Evolutionary conservation across 768 basidiomycete species (phyloP).

Genomic region (Cystofilobasidium macerans): DNA sequence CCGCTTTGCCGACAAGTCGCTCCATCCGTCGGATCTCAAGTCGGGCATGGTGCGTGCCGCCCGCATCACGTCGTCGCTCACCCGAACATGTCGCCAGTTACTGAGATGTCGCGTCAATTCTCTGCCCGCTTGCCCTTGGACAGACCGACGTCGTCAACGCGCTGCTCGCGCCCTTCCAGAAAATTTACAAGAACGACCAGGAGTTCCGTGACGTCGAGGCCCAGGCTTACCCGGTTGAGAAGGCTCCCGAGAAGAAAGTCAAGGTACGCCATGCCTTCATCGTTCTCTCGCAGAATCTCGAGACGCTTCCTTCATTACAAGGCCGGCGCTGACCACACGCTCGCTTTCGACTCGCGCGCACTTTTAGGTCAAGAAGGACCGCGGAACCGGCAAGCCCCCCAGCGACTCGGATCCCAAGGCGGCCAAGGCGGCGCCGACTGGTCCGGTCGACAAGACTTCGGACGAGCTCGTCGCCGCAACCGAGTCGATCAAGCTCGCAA

Average conservation of each 20-base stretch:
- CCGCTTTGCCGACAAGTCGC: slow-evolving; percentile 60
- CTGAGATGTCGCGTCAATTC: background rate
- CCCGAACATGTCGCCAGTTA: background rate
- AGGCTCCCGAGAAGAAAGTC: slow-evolving; percentile 27
- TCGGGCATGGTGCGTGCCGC: slow-evolving; percentile 44
- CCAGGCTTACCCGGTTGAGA: slow-evolving; percentile 60
- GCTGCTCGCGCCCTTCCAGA: slow-evolving; percentile 68
- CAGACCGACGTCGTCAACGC: slow-evolving; percentile 53
- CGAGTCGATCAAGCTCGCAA: slow-evolving; percentile 1
- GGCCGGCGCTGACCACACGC: no score
- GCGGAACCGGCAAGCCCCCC: background rate
- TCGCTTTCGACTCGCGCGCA: background rate
- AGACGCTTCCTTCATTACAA: no score
- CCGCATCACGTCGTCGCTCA: no score
- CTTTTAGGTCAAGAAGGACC: background rate
- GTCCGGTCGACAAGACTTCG: background rate
- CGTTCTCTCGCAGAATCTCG: background rate
- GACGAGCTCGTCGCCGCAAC: background rate
- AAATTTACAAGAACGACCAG: slow-evolving; percentile 59
- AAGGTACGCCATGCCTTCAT: slow-evolving; percentile 26
- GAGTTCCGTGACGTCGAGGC: slow-evolving; percentile 70
- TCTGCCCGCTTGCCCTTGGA: background rate
- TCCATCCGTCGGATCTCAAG: slow-evolving; percentile 90
- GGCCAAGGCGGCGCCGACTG: background rate
- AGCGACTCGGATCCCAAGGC: background rate